Percentiles rank a stretch among this genome's conserved stretches.
Evolutionary conservation across 768 basidiomycete species (phyloP).

Genomic region (Lentinula sp.): DNA sequence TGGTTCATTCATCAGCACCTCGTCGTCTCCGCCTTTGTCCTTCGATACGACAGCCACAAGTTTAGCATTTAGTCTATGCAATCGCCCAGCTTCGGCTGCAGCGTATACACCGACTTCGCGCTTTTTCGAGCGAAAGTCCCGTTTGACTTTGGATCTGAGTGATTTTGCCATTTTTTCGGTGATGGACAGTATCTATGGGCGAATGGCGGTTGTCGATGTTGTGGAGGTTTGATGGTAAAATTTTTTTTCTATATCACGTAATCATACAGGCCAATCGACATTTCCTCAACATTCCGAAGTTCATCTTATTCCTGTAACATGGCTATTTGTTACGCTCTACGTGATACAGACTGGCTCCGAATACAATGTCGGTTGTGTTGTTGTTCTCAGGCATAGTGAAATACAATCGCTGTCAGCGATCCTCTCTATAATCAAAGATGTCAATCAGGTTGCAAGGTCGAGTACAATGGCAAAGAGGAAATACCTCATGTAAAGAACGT

Average conservation of each 20-base stretch:
- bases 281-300: too few species aligned
- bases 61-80: constrained; percentile 66
- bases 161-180: constrained; percentile 69
- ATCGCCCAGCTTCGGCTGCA: constrained; percentile 68
- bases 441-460: background rate
- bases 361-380: too few species aligned
- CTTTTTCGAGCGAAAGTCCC: constrained; percentile 71
- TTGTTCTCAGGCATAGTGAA: too few species aligned
- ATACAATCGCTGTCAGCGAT: constrained; percentile 24
- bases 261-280: background rate
- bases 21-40: constrained; percentile 28
- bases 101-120: constrained; percentile 72
- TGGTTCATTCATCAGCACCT: constrained; percentile 22
- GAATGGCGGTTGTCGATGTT: constrained; percentile 12
- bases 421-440: constrained; percentile 55
- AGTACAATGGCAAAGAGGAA: constrained; percentile 10
- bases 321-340: too few species aligned
- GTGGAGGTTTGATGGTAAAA: background rate
- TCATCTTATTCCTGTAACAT: too few species aligned
- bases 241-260: background rate
- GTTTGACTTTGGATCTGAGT: constrained; percentile 75
- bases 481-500: constrained; percentile 95
- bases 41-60: constrained; percentile 42
- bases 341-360: too few species aligned
- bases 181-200: constrained; percentile 7